A percentile compares a stretch with the other conserved stretches of the same genome.
These are phyloP conservation scores for Monosporascus sp. DNA, from an alignment of 2,329 filamentous ascomycete species.

Conservation along the genomic window DNA sequence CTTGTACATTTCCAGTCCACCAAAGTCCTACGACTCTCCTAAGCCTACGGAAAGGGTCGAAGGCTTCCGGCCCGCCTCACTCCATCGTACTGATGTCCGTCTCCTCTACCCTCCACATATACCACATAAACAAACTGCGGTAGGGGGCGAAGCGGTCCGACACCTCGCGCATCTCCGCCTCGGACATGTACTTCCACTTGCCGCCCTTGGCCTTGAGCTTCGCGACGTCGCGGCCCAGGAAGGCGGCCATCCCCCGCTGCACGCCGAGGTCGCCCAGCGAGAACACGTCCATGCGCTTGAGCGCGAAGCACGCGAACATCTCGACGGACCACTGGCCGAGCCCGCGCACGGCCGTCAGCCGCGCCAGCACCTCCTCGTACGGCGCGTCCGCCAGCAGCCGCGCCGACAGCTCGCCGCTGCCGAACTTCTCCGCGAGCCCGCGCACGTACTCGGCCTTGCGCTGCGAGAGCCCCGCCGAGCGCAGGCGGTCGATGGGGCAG, in stretches of 20 bases:
- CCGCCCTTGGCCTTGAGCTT: constrained; percentile 67
- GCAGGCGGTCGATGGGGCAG: constrained; percentile 60
- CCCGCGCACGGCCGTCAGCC: constrained; percentile 78
- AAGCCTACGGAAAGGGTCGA: too few species aligned
- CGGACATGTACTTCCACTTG: constrained; percentile 98
- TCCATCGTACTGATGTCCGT: constrained; percentile 66
- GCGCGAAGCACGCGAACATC: constrained; percentile 96
- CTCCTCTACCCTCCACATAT: constrained; percentile 87
- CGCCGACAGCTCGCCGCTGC: constrained; percentile 66
- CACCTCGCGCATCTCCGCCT: constrained; percentile 83
- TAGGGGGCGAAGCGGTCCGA: constrained; percentile 80
- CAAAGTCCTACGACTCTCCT: too few species aligned
- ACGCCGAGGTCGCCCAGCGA: constrained; percentile 88
- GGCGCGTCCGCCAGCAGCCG: constrained; percentile 69
- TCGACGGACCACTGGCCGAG: constrained; percentile 89
- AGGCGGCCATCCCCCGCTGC: constrained; percentile 89
- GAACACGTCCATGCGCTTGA: constrained; percentile 93
- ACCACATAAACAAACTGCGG: constrained; percentile 95
- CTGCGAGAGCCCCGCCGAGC: constrained; percentile 83
- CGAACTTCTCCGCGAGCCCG: constrained; percentile 79
- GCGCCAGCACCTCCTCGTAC: constrained; percentile 81
- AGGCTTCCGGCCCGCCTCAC: constrained; percentile 10
- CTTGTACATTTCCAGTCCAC: too few species aligned
- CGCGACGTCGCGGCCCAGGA: constrained; percentile 73
- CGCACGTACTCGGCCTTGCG: constrained; percentile 94